These are phyloP conservation scores for Coemansia sp. DNA, from an alignment of 371 early-diverging fungal species.

Conservation along the genomic window DNA sequence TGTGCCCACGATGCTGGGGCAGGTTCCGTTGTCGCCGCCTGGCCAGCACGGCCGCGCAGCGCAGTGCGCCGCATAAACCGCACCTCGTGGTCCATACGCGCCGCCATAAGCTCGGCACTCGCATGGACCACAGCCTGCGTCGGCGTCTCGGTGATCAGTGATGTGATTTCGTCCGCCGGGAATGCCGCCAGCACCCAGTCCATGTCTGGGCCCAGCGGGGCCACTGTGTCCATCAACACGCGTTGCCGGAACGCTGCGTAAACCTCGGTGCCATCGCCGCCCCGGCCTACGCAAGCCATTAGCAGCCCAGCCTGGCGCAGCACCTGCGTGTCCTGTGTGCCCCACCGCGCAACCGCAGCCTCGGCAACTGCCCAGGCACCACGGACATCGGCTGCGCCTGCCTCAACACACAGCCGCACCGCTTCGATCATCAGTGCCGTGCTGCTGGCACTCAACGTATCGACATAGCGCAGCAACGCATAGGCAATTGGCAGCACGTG, in stretches of 20 bases:
- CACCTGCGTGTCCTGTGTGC: too few relatives aligned
- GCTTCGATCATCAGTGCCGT: constrained; percentile 24
- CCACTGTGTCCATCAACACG: constrained; percentile 9
- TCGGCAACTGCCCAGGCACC: constrained; percentile 29
- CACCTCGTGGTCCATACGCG: constrained; percentile 47
- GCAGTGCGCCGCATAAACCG: constrained; percentile 41
- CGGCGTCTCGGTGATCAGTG: constrained; percentile 1
- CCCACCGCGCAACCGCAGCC: constrained; percentile 15
- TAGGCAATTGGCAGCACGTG: constrained; percentile 28
- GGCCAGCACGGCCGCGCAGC: constrained; percentile 17
- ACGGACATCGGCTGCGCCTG: constrained; percentile 25
- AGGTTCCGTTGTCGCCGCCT: constrained; percentile 5
- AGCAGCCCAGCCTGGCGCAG: too few relatives aligned
- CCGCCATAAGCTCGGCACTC: constrained; percentile 18
- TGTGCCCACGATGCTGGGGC: constrained; percentile 24
- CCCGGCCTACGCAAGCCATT: constrained; percentile 13
- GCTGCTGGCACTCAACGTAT: constrained; percentile 9
- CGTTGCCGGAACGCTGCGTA: constrained; percentile 30
- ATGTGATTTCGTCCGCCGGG: constrained; percentile 20
- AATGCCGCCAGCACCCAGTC: constrained; percentile 25
- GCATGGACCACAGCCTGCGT: neutral
- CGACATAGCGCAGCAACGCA: constrained; percentile 18
- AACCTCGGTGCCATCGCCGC: constrained; percentile 21
- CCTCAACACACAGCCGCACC: constrained; percentile 17
- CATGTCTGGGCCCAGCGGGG: neutral